Evolutionary conservation across 2,329 filamentous ascomycete genomes (phyloP), one percentile per base, ranked within the genome.

Genomic region (Venturia nashicola): DNA sequence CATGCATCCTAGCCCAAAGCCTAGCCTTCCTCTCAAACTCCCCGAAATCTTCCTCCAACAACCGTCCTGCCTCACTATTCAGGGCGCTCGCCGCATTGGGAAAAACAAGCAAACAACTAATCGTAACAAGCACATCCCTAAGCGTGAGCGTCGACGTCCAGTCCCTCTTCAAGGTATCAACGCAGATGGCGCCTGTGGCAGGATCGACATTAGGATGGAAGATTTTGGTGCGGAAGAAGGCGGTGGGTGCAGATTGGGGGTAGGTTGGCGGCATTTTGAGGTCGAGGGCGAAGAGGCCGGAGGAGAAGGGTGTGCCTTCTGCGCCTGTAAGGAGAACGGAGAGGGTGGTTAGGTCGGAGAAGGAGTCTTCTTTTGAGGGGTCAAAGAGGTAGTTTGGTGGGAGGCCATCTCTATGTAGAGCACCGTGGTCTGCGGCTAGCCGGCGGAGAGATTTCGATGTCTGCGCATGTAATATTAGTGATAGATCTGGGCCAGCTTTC

Each of bases 171-270:
- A 87, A 70, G 2, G 84, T 86, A 73, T 86, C 84, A 3, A 87
- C 82, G 66, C 84, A 87, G 3, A 87, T 83, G 0, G 80, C 80
- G 5, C 84, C 84, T 0, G 81, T 83, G n/a, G 77, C 75, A 62
- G 85, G 82, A 66, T 86, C 84, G 61, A 87, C 81, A 68, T 87
- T 87, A 0, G 84, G 84, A 68, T 87, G 84, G 78, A 83, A 87
- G 67, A 86, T 82, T 6, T 79, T 77, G 2, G 84, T 86, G 63
- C 78, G 79, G 70, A 87, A 86, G 40, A 78, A 77, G 2, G 84
- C 84, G 48, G 83, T 86, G 0, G 81, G 81, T 18, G 80, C 79
- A 20, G 72, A 72, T 46, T 72, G 71, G 12, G 80, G 80, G 68
- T 86, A 85, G n/a, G 78, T 79, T 20, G 79, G 75, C 0, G 84